Conservation (phyloP, 2,329 filamentous ascomycete genomes). For the Penicillium fuscoglaucum region DNA sequence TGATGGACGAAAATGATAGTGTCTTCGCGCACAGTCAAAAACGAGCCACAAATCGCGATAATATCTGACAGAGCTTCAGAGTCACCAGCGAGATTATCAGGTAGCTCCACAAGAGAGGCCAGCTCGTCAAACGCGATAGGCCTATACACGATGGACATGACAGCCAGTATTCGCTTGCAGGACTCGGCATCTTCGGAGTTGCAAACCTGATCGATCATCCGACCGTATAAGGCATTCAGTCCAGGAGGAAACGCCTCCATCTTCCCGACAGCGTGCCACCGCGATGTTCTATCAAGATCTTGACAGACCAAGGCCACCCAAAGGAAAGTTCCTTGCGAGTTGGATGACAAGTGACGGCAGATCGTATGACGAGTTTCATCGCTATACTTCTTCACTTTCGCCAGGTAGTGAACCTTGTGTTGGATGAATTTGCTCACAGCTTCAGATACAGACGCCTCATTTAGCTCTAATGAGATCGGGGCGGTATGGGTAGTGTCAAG, state of each 20-base stretch:
- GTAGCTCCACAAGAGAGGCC: not conserved
- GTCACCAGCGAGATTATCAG: not conserved
- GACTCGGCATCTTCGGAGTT: not conserved
- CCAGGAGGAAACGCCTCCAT: conserved; percentile 7
- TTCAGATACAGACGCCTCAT: conserved; percentile 13
- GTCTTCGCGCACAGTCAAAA: conserved; percentile 19
- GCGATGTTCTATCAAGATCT: conserved; percentile 17
- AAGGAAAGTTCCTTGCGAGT: conserved; percentile 41
- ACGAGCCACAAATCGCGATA: conserved; percentile 26
- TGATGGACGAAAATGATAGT: conserved; percentile 29
- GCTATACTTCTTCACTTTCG: conserved; percentile 25
- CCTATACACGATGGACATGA: not conserved
- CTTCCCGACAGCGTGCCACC: not conserved
- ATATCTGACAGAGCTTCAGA: conserved; percentile 8
- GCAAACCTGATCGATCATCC: conserved; percentile 30
- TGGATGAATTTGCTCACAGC: conserved; percentile 29
- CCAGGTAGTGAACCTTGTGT: conserved; percentile 21
- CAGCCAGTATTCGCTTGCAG: conserved; percentile 1
- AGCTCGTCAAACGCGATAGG: conserved; percentile 1
- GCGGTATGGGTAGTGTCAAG: conserved; percentile 18
- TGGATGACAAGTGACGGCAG: conserved; percentile 22
- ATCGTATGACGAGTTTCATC: conserved; percentile 15
- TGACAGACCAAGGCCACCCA: conserved; percentile 42
- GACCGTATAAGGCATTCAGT: conserved; percentile 18
- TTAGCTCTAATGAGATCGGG: conserved; percentile 6